These are phyloP conservation scores for Metarhizium album DNA, from an alignment of 2,329 filamentous ascomycete species.

Conservation along the genomic window DNA sequence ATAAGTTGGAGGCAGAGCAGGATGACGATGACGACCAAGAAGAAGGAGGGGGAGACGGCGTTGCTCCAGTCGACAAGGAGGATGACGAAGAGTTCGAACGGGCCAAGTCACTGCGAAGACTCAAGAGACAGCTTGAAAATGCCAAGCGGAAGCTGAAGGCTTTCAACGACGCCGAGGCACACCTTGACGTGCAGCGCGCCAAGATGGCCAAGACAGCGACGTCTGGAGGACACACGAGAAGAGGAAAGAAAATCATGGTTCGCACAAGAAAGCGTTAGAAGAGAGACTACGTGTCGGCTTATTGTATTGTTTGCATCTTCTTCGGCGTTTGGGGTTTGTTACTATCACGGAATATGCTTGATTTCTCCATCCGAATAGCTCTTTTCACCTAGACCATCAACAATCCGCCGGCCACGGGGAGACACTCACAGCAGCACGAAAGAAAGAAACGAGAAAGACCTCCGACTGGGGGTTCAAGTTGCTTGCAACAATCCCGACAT, in stretches of 20 bases:
- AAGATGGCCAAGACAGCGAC: conserved; percentile 57
- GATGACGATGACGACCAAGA: conserved; percentile 19
- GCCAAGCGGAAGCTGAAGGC: conserved; percentile 44
- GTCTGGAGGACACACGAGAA: conserved; percentile 46
- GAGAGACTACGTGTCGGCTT: neutral
- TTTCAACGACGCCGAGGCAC: conserved; percentile 43
- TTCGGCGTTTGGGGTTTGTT: conserved; percentile 1
- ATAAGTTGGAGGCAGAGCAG: conserved; percentile 21
- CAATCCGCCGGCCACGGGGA: neutral
- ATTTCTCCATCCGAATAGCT: conserved; percentile 1
- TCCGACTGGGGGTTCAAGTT: neutral
- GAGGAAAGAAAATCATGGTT: conserved; percentile 52
- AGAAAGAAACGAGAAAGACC: neutral
- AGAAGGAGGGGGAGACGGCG: conserved; percentile 12
- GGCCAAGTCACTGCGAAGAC: conserved; percentile 30
- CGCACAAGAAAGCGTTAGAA: conserved; percentile 48
- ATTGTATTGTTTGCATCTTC: neutral
- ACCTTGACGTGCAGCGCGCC: conserved; percentile 47
- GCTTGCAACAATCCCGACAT: neutral
- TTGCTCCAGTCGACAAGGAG: conserved; percentile 10
- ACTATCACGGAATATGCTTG: conserved; percentile 5
- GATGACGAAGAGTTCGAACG: conserved; percentile 27
- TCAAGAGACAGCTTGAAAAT: conserved; percentile 37
- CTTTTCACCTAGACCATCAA: neutral
- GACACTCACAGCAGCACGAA: neutral